Base-by-base conservation (phyloP, 179 eudicot genomes). In the Carnegiea gigantea region DNA sequence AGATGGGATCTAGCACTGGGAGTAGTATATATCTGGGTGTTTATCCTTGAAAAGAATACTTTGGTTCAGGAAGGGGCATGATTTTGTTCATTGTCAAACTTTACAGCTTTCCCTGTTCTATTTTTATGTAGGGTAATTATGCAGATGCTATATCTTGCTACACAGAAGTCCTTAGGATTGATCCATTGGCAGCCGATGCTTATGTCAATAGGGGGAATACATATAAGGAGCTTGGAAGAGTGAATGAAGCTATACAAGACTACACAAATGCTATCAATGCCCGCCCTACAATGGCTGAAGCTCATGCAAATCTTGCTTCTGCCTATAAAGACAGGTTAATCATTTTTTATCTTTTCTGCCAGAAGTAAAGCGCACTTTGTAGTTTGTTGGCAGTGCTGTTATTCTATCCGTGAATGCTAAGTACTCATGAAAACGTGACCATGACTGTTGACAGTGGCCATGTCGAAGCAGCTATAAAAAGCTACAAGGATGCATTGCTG, bases 271-370 rank as follows among this genome's bases (percentile, higher is more conserved):
- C 98, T 64, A 92, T 97, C 84, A 85, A 86, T 64, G 88, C 90
- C 68, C 92, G 98, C 14, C 99, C 99, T 76, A 79, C 87, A 80
- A 92, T 95, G 98, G 97, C 99, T 67, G 99, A 97, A 87, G 98
- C 98, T 89, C 99, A 95, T 90, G 98, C 98, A 73, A 95, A 95
- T 89, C 84, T 97, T 87, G 99, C 99, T 80, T 97, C 98, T 76
- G 99, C 98, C 78, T 95, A 95, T 64, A 97, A 95, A 79, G 98
- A 95, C 86, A 97, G 99, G 99, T 95, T 83, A 79, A 23, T 60
- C 51, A 46, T 9, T 46, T 26, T 72, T 81, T 43, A 57, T 1
- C 67, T 72, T 40, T 23, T 53, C 44, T 17, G 67, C n/a, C 71
- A 36, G 82, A 44, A 21, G 20, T 51, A 67, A 28, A 68, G 43